These are phyloP conservation scores for Halophytophthora batemanensis DNA, from an alignment of 352 stramenopile species.

Conservation along the genomic window DNA sequence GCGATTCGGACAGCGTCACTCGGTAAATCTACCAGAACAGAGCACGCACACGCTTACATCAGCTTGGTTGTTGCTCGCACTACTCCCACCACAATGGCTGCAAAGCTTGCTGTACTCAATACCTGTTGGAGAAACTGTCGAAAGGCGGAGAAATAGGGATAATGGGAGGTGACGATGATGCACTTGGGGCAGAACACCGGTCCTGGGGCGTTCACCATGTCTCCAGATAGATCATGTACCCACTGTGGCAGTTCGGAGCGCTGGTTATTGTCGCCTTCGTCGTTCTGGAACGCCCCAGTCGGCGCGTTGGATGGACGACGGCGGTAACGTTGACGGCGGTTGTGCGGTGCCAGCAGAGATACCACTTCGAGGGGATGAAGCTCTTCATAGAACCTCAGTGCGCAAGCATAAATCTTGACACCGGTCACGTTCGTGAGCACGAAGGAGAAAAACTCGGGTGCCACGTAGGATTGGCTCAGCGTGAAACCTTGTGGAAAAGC, in stretches of 20 bases:
- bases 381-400: conserved; percentile 81
- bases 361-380: conserved; percentile 78
- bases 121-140: conserved; percentile 95
- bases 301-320: conserved; percentile 14
- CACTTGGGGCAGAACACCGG: conserved; percentile 91
- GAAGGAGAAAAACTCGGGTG: conserved; percentile 79
- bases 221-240: conserved; percentile 62
- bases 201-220: conserved; percentile 39
- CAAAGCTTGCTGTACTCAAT: background rate
- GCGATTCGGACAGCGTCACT: conserved; percentile 79
- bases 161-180: conserved; percentile 92
- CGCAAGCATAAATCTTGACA: conserved; percentile 77
- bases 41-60: background rate
- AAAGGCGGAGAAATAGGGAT: conserved; percentile 95
- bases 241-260: conserved; percentile 57
- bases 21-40: conserved; percentile 58
- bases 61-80: background rate
- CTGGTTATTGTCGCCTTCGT: conserved; percentile 51
- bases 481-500: conserved; percentile 75
- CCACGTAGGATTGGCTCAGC: conserved; percentile 50
- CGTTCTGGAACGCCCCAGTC: conserved; percentile 1
- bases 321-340: conserved; percentile 33
- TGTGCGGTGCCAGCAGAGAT: conserved; percentile 55
- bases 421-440: conserved; percentile 81
- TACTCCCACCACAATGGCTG: background rate